Base-by-base conservation (phyloP, 1,139 yeast species). In the Yamadazyma atlantica region DNA sequence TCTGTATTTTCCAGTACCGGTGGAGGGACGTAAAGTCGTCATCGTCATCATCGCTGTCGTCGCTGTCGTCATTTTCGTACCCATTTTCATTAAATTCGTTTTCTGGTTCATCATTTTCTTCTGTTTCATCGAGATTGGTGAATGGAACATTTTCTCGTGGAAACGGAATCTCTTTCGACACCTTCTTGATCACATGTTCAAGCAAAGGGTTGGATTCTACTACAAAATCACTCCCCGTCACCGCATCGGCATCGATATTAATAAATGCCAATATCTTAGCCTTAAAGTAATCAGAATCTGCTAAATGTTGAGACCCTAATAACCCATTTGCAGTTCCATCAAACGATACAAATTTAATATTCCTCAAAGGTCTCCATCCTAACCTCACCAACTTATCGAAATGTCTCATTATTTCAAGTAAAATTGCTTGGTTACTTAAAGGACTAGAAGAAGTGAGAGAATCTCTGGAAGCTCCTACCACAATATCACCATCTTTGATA, bases 341-440 rank as follows among this genome's bases (percentile, higher is more conserved):
- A 71, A 74, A 70, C 1, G 73, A 66, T 4, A 70, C 57, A 49
- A 71, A 69, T 39, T 62, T 60, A 29, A 71, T 66, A 22, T 60
- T 65, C 33, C 77, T 55, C 32, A 70, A 52, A 1, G 77, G 77
- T 46, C 61, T 64, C 77, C 77, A 71, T 1, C 77, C 77, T 31
- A 58, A 38, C 16, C 53, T 46, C 3, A 53, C 49, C 37, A 71
- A 54, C 36, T 58, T 51, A 19, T 62, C 60, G 41, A 62, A 66
- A 36, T 66, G 64, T 29, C 71, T 53, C 66, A 69, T 63, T 3
- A 69, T 60, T 43, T 71, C 75, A 28, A 71, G 53, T 38, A 71
- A 39, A 9, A 71, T 49, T 1, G 69, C 75, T 41, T 70, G 75
- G 7, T 65, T 64, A 40, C 73, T 65, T 34, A 64, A 52, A 1